These are phyloP conservation scores for Vitis riparia DNA, from an alignment of 164 flowering plant species.

Conservation along the genomic window DNA sequence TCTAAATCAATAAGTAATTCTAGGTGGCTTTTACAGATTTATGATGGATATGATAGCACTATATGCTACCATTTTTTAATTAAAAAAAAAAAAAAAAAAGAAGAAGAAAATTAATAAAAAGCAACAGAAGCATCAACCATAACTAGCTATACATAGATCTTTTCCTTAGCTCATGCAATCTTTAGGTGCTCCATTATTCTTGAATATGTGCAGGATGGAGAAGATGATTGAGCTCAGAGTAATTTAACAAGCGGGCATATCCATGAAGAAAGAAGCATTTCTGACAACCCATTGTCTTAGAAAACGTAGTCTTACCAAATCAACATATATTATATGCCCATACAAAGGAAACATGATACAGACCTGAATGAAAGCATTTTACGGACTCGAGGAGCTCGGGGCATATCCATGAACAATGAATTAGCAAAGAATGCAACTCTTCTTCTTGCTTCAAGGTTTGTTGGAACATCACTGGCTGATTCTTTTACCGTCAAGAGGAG, in stretches of 20 bases:
- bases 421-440: constrained; percentile 85
- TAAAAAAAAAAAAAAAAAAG: not conserved
- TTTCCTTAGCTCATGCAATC: not conserved
- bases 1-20: too few relatives aligned
- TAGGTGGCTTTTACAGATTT: too few relatives aligned
- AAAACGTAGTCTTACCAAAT: not conserved
- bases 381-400: constrained; percentile 87
- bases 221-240: not conserved
- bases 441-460: constrained; percentile 94
- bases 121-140: not conserved
- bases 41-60: not conserved
- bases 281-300: not conserved
- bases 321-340: not conserved
- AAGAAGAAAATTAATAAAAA: not conserved
- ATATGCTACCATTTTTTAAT: not conserved
- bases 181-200: not conserved
- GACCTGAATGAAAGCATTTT: constrained; percentile 98
- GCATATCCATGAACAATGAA: constrained; percentile 96
- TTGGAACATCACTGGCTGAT: constrained; percentile 78
- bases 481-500: constrained; percentile 87
- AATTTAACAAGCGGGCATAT: not conserved
- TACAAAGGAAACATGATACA: not conserved
- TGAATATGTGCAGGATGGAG: not conserved
- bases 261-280: not conserved
- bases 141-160: not conserved